Evolutionary conservation across 805 yeast genomes (phyloP), one percentile per base, ranked within the genome.

Genomic region (Starmerella davenportii): DNA sequence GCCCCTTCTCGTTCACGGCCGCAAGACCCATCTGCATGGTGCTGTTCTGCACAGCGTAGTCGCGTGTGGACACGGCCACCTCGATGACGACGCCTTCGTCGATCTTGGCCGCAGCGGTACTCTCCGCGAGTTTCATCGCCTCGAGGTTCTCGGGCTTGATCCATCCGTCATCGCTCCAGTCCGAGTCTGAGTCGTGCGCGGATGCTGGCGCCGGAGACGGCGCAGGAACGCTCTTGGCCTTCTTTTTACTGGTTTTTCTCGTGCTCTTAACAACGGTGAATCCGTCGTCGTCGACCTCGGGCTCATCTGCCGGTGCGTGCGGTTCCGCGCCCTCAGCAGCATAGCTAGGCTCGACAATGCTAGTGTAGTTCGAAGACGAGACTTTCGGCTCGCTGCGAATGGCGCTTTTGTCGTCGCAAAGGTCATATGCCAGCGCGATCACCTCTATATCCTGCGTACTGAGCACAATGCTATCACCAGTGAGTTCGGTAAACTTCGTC

Each of bases 1-100:
- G 63, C 17, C 98, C 98, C 1, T 85, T 72, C 62, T 72, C 68
- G 58, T 85, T 85, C 74, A 90, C 77, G 48, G 87, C 64, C 47
- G 80, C 78, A 41, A 90, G 58, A 4, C 95, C 95, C 50, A 90
- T 68, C 58, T 87, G 96, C 61, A 90, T 66, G 1, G 94, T 71
- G 14, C 85, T 94, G 58, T 90, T 90, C 59, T 90, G 99, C 52
- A 87, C 81, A 2, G 99, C 96, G 62, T 87, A 90, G 70, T 90
- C 99, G 21, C 93, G 93, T 0, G 95, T 79, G 0, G 94, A 76
- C 36, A 90, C 60, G 2, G 95, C 98, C 16, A 77, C 90, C 45
- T 74, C 70, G 7, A 32, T 32, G 13, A 11, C 28, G 41, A 76
- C 67, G 3, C 54, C 51, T 15, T 61, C 59, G 13, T 60, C 51